Base-by-base conservation (phyloP, 306 rosid species). In the Vachellia pachyceras region DNA sequence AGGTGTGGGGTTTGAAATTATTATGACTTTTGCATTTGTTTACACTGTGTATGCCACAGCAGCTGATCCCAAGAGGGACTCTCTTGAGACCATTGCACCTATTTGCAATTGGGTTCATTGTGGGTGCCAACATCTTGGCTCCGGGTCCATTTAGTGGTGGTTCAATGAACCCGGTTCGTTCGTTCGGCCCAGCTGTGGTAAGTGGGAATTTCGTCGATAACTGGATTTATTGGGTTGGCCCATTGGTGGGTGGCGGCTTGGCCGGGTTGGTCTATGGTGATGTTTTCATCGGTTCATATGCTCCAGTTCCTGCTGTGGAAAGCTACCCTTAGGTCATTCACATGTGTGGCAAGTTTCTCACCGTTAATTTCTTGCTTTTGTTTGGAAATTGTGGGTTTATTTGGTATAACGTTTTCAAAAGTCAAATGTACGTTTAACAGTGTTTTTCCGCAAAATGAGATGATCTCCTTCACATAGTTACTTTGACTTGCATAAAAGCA, bases 151-250 rank as follows among this genome's bases (percentile, higher is more conserved):
- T 94, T 69, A 88, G 93, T 15, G 98, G 97, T 0, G 97, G 98
- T 2, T 94, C 98, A 3, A 89, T 94, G 97, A 94, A 94, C 86
- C 98, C 97, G 0, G 98, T 97, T 68, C 93, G 98, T 0, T 92
- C 98, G 0, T 90, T 94, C 36, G 98, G 98, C 58, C 97, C 98
- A 4, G 98, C 98, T 0, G 97, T 91, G 5, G 97, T 85, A 0
- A 87, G 88, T 12, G 94, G 94, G 41, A 65, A 86, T 84, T 90
- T 90, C 11, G 55, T 85, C 0, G 73, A 87, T 2, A 87, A 79
- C 83, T 92, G 97, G 97, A 91, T 94, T 91, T 94, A 94, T 37
- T 94, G 97, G 97, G 89, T 91, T 40, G 98, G 98, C 14, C 98
- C 98, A 52, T 77, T 94, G 60, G 63, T 92, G 3, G 98, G 98